Conservation (phyloP, 2,329 filamentous ascomycete genomes). For the Acephala macrosclerotiorum region DNA sequence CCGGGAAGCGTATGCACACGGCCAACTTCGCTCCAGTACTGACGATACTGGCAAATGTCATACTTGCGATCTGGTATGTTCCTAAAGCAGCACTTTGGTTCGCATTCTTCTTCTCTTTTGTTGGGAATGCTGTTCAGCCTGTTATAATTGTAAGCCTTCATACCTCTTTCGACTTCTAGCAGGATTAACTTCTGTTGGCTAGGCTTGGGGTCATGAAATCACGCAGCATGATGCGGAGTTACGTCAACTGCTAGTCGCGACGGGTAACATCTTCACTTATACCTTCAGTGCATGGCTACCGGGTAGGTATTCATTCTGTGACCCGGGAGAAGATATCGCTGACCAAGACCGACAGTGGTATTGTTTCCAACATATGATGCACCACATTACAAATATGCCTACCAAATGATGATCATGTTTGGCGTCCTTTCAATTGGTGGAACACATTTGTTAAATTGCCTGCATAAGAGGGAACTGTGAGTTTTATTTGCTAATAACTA, state of each 20-base stretch:
- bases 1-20: neutral
- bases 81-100: conserved; percentile 1
- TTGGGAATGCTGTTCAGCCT: neutral
- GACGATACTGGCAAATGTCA: neutral
- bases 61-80: conserved; percentile 5
- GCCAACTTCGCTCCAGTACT: neutral
- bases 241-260: neutral
- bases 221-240: neutral
- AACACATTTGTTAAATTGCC: conserved; percentile 14
- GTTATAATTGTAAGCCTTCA: neutral
- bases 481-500: neutral
- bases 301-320: neutral
- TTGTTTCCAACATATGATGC: conserved; percentile 47
- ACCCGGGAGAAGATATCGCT: neutral
- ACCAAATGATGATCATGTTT: conserved; percentile 46
- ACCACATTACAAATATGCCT: conserved; percentile 46
- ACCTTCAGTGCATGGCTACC: neutral
- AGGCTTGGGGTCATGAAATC: conserved; percentile 6
- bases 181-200: neutral
- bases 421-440: conserved; percentile 41
- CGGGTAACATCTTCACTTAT: conserved; percentile 1
- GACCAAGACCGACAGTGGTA: conserved; percentile 32
- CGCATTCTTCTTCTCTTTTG: conserved; percentile 2
- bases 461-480: conserved; percentile 14
- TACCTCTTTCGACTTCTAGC: neutral